Conservation (phyloP, 805 yeast genomes). For the Candida schatavii region DNA sequence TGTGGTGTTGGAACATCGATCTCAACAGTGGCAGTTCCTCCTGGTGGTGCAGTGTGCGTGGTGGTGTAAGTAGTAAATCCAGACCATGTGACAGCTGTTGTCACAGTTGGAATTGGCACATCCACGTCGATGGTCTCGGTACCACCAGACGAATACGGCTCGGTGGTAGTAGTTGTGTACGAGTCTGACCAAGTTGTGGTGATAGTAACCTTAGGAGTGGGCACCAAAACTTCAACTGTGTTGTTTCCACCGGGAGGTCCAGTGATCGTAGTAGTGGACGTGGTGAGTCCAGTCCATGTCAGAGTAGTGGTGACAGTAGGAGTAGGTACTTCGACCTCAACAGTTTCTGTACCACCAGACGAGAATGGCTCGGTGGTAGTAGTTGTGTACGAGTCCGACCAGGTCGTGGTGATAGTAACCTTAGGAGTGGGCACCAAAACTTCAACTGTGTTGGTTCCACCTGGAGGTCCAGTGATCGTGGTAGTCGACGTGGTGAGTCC, state of each 20-base stretch:
- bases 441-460: conserved; percentile 5
- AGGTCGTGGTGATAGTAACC: conserved; percentile 47
- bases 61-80: conserved; percentile 14
- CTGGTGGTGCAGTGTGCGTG: conserved; percentile 14
- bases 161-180: conserved; percentile 9
- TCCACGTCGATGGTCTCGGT: conserved; percentile 12
- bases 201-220: conserved; percentile 10
- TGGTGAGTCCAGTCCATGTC: conserved; percentile 4
- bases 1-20: neutral
- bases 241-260: conserved; percentile 6
- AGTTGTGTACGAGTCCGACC: conserved; percentile 12
- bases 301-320: conserved; percentile 1
- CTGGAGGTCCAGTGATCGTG: neutral
- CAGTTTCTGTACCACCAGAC: conserved; percentile 10
- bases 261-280: conserved; percentile 9
- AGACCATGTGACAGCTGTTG: conserved; percentile 1
- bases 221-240: conserved; percentile 13
- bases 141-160: conserved; percentile 1
- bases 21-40: conserved; percentile 16
- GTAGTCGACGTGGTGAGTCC: no score
- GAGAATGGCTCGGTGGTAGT: conserved; percentile 8
- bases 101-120: conserved; percentile 3
- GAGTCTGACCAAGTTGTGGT: conserved; percentile 3
- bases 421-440: conserved; percentile 4
- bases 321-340: conserved; percentile 10